These are phyloP conservation scores for Penicillium parvum DNA, from an alignment of 495 filamentous ascomycete genomes.

Conservation along the genomic window DNA sequence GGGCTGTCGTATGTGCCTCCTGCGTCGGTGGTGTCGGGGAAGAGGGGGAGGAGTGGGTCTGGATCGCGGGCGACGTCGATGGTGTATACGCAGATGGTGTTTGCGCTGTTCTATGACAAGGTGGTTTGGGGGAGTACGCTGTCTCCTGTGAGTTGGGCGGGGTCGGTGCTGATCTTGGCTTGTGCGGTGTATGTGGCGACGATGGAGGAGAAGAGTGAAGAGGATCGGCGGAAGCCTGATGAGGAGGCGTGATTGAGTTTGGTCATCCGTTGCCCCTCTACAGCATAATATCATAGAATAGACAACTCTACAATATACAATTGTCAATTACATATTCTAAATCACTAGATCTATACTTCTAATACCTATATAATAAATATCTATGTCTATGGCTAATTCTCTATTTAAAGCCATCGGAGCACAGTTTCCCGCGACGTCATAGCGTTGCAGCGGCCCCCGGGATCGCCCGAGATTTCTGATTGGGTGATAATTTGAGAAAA, in stretches of 20 bases:
- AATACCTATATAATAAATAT: too few relatives aligned
- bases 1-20: slow-evolving; percentile 65
- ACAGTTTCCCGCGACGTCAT: slow-evolving; percentile 29
- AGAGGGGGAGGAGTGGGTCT: slow-evolving; percentile 22
- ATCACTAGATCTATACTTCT: too few relatives aligned
- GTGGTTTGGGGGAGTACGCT: slow-evolving; percentile 71
- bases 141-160: slow-evolving; percentile 59
- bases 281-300: too few relatives aligned
- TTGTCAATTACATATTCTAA: too few relatives aligned
- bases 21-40: slow-evolving; percentile 14
- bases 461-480: slow-evolving; percentile 16
- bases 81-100: slow-evolving; percentile 90
- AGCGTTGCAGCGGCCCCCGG: slow-evolving; percentile 24
- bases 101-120: slow-evolving; percentile 78
- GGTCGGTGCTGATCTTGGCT: slow-evolving; percentile 74
- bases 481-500: background rate
- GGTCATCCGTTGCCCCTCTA: too few relatives aligned
- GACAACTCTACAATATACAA: too few relatives aligned
- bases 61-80: slow-evolving; percentile 78
- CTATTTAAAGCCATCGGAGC: background rate
- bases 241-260: background rate
- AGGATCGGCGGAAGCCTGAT: too few relatives aligned
- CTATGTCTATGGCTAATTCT: too few relatives aligned
- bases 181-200: slow-evolving; percentile 77
- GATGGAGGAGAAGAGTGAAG: slow-evolving; percentile 31